Evolutionary conservation across 768 basidiomycete species (phyloP).

Genomic region (Clitopilus hobsonii): DNA sequence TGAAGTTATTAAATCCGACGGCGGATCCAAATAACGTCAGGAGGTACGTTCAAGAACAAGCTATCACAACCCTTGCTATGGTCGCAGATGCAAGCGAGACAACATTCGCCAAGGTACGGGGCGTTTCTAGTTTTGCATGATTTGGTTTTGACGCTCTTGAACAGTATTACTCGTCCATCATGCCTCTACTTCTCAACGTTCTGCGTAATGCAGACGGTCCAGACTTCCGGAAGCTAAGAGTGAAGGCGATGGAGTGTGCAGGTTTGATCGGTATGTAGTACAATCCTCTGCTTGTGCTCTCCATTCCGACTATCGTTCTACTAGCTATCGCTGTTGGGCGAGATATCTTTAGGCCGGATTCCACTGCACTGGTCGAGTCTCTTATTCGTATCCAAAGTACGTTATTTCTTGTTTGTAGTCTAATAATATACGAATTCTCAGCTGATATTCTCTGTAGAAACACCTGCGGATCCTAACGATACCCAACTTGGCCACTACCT

Average conservation of each 20-base stretch:
- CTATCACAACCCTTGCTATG: constrained; percentile 85
- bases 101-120: constrained; percentile 65
- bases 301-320: not conserved
- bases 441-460: constrained; percentile 34
- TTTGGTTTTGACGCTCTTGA: not conserved
- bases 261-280: constrained; percentile 67
- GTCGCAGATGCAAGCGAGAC: constrained; percentile 81
- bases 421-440: not conserved
- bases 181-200: constrained; percentile 77
- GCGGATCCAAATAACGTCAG: constrained; percentile 35
- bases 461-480: constrained; percentile 65
- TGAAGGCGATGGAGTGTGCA: constrained; percentile 90
- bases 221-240: constrained; percentile 63
- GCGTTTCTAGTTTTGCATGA: not conserved
- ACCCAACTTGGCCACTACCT: constrained; percentile 71
- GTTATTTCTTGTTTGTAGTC: too few relatives aligned
- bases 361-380: constrained; percentile 63
- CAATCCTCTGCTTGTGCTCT: not conserved
- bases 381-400: constrained; percentile 76
- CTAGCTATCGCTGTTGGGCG: constrained; percentile 83
- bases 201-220: constrained; percentile 65
- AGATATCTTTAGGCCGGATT: constrained; percentile 73
- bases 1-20: constrained; percentile 59
- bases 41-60: constrained; percentile 83
- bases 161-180: constrained; percentile 73